These are phyloP conservation scores for Corylus avellana DNA, from an alignment of 306 rosid genomes.

Conservation along the genomic window DNA sequence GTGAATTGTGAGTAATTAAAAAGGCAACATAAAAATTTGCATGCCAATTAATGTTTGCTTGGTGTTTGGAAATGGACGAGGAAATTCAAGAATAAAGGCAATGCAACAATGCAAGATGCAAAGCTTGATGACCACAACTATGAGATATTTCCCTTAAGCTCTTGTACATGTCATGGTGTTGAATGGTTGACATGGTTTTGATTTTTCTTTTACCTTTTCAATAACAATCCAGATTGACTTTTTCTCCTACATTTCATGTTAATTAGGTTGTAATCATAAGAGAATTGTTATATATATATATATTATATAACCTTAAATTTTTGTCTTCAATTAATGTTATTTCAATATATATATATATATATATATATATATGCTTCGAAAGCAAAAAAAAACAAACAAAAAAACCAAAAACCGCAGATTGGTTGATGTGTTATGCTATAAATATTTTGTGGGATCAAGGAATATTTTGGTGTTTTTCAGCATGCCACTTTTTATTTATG, in stretches of 20 bases:
- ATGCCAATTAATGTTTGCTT: slow-evolving; percentile 49
- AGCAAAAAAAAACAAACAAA: neutral
- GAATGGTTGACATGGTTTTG: slow-evolving; percentile 40
- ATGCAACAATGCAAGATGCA: slow-evolving; percentile 37
- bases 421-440: too few species aligned
- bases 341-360: neutral
- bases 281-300: too few species aligned
- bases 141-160: slow-evolving; percentile 19
- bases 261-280: neutral
- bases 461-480: neutral
- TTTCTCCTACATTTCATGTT: neutral
- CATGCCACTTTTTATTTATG: neutral
- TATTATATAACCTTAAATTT: neutral
- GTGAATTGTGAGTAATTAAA: slow-evolving; percentile 28
- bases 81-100: slow-evolving; percentile 29
- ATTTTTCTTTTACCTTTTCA: neutral
- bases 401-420: neutral
- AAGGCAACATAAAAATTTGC: slow-evolving; percentile 27
- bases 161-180: slow-evolving; percentile 35
- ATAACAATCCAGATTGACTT: neutral
- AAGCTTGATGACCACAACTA: slow-evolving; percentile 37
- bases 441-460: neutral
- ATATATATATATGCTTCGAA: too few species aligned
- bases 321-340: neutral
- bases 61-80: slow-evolving; percentile 48